A percentile compares a stretch with the other conserved stretches of the same genome.
Conservation (phyloP, 192 early-diverging fungal genomes). For the Coemansia sp. region DNA sequence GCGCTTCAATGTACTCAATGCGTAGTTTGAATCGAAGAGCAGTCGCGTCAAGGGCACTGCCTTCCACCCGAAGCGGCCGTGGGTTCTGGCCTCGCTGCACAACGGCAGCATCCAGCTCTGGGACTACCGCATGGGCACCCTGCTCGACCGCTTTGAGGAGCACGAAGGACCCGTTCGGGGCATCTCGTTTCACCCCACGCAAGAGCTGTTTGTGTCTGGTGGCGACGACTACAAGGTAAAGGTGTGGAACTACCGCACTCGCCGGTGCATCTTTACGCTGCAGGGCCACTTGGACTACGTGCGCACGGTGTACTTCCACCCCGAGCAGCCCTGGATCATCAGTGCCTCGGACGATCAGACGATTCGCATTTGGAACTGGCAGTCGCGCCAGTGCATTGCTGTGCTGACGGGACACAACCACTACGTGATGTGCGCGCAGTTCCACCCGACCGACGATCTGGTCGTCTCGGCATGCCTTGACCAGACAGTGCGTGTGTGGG, state of each 20-base stretch:
- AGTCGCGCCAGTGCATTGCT: slow-evolving; percentile 96
- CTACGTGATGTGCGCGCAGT: slow-evolving; percentile 98
- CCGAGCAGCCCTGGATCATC: slow-evolving; percentile 98
- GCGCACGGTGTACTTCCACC: slow-evolving; percentile 95
- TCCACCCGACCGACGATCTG: slow-evolving; percentile 98
- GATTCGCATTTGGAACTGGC: slow-evolving; percentile 99
- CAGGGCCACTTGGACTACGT: slow-evolving; percentile 99
- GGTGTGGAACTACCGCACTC: slow-evolving; percentile 99
- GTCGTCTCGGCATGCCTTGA: slow-evolving; percentile 96
- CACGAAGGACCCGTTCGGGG: slow-evolving; percentile 99
- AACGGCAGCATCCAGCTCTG: slow-evolving; percentile 98
- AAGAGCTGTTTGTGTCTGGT: slow-evolving; percentile 96
- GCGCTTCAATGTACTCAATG: too few relatives aligned
- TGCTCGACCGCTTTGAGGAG: slow-evolving; percentile 98
- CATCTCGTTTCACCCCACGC: slow-evolving; percentile 94
- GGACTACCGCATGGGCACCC: slow-evolving; percentile 99
- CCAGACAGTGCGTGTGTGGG: slow-evolving; percentile 99
- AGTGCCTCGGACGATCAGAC: slow-evolving; percentile 98
- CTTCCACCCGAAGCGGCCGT: slow-evolving; percentile 97
- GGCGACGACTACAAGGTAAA: slow-evolving; percentile 99
- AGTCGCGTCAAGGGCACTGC: slow-evolving; percentile 96
- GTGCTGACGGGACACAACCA: slow-evolving; percentile 98
- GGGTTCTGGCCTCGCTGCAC: slow-evolving; percentile 97
- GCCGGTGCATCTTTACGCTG: slow-evolving; percentile 94
- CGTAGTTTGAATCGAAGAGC: slow-evolving; percentile 98